These are phyloP conservation scores for Davidsoniella virescens DNA, from an alignment of 2,329 filamentous ascomycete genomes.

Conservation along the genomic window DNA sequence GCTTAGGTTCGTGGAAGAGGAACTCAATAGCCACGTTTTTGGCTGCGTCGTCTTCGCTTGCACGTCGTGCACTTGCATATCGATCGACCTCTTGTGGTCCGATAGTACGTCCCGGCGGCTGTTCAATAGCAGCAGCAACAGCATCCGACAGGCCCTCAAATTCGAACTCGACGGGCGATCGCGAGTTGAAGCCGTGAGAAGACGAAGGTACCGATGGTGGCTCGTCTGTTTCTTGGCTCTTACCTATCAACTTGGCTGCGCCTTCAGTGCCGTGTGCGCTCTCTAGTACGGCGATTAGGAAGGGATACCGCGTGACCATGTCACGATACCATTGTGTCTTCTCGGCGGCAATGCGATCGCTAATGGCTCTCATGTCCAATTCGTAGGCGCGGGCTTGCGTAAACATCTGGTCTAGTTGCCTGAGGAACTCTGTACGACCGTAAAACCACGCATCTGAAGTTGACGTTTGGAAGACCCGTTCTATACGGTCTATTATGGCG, in stretches of 20 bases:
- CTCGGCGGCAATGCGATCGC: slow-evolving; percentile 33
- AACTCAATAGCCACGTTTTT: slow-evolving; percentile 12
- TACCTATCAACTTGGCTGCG: slow-evolving; percentile 17
- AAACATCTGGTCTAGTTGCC: slow-evolving; percentile 33
- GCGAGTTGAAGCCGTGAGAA: neutral
- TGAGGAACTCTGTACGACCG: slow-evolving; percentile 30
- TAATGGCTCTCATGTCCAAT: slow-evolving; percentile 28
- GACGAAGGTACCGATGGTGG: too few relatives aligned
- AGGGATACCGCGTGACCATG: slow-evolving; percentile 24
- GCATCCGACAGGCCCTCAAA: slow-evolving; percentile 12
- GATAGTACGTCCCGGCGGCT: slow-evolving; percentile 13
- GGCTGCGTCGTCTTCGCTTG: slow-evolving; percentile 5
- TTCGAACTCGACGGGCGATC: slow-evolving; percentile 9
- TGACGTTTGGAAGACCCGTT: slow-evolving; percentile 18
- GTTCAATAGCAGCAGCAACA: slow-evolving; percentile 19
- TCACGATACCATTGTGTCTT: slow-evolving; percentile 38
- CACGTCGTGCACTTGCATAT: slow-evolving; percentile 3
- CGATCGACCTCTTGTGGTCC: slow-evolving; percentile 10
- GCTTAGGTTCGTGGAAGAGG: slow-evolving; percentile 9
- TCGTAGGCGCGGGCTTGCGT: slow-evolving; percentile 29
- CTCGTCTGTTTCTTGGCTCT: too few relatives aligned
- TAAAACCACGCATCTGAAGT: slow-evolving; percentile 30
- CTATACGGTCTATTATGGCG: slow-evolving; percentile 30
- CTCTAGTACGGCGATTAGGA: slow-evolving; percentile 22
- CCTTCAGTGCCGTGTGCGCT: slow-evolving; percentile 19